Conservation (phyloP, 257 asterid species). For the Scutellaria minor region DNA sequence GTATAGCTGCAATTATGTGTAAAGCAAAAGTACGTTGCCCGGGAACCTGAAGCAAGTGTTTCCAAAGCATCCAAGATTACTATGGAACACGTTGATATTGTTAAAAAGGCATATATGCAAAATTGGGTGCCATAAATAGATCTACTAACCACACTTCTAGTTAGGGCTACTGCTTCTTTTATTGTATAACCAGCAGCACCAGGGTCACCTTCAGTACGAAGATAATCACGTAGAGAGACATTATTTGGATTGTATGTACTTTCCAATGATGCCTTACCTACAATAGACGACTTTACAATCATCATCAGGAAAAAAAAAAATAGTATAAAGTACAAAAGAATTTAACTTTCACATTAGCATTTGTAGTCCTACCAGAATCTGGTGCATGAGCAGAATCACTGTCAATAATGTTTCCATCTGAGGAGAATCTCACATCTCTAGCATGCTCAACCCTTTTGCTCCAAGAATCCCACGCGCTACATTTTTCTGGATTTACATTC, state of each 20-base stretch:
- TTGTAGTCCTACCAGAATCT: slow-evolving; percentile 50
- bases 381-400: slow-evolving; percentile 44
- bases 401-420: slow-evolving; percentile 63
- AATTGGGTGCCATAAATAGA: slow-evolving; percentile 27
- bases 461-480: slow-evolving; percentile 79
- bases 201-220: slow-evolving; percentile 98
- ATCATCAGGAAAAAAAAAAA: slow-evolving; percentile 23
- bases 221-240: slow-evolving; percentile 77
- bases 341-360: slow-evolving; percentile 21
- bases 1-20: slow-evolving; percentile 70
- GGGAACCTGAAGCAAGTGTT: slow-evolving; percentile 65
- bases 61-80: slow-evolving; percentile 37
- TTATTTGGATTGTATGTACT: slow-evolving; percentile 56
- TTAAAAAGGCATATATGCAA: slow-evolving; percentile 6
- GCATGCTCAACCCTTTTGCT: slow-evolving; percentile 83
- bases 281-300: slow-evolving; percentile 30
- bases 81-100: slow-evolving; percentile 31
- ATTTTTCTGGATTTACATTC: slow-evolving; percentile 36
- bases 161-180: slow-evolving; percentile 82
- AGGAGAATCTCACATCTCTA: slow-evolving; percentile 76
- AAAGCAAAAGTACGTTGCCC: slow-evolving; percentile 92
- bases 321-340: neutral
- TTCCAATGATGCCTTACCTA: slow-evolving; percentile 51
- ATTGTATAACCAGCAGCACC: slow-evolving; percentile 94
- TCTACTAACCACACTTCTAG: slow-evolving; percentile 85